These are phyloP conservation scores for Yamadazyma akitaensis DNA, from an alignment of 805 yeast species.

Conservation along the genomic window DNA sequence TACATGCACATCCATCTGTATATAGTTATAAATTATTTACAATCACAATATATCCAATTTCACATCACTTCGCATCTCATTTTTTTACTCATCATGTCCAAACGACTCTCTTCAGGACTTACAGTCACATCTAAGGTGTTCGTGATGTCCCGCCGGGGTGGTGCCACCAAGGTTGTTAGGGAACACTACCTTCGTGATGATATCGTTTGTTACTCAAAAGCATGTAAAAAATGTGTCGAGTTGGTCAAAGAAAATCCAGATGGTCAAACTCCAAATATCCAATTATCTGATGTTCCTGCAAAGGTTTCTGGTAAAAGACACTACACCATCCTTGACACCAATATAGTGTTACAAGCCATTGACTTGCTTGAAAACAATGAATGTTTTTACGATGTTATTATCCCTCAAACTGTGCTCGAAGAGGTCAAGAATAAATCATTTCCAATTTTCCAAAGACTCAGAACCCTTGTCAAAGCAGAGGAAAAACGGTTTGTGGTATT, in stretches of 20 bases:
- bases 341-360: constrained; percentile 81
- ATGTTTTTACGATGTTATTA: constrained; percentile 81
- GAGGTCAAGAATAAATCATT: constrained; percentile 85
- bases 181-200: constrained; percentile 93
- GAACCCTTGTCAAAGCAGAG: constrained; percentile 70
- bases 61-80: constrained; percentile 3
- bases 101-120: constrained; percentile 39
- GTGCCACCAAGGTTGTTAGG: constrained; percentile 85
- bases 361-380: constrained; percentile 78
- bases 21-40: no score
- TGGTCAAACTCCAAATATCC: constrained; percentile 62
- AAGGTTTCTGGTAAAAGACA: constrained; percentile 55
- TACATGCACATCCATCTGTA: no score
- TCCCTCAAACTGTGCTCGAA: constrained; percentile 94
- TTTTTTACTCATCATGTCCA: constrained; percentile 10
- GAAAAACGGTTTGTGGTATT: constrained; percentile 85
- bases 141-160: constrained; percentile 86
- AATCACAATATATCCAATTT: background rate
- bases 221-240: constrained; percentile 61
- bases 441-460: constrained; percentile 82
- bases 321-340: constrained; percentile 83
- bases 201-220: constrained; percentile 81
- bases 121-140: constrained; percentile 85
- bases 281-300: constrained; percentile 63
- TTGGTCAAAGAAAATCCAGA: constrained; percentile 59